Evolutionary conservation across 805 yeast species (phyloP), one percentile per base, ranked within the genome.

Genomic region (Candida pseudoglaebosa): DNA sequence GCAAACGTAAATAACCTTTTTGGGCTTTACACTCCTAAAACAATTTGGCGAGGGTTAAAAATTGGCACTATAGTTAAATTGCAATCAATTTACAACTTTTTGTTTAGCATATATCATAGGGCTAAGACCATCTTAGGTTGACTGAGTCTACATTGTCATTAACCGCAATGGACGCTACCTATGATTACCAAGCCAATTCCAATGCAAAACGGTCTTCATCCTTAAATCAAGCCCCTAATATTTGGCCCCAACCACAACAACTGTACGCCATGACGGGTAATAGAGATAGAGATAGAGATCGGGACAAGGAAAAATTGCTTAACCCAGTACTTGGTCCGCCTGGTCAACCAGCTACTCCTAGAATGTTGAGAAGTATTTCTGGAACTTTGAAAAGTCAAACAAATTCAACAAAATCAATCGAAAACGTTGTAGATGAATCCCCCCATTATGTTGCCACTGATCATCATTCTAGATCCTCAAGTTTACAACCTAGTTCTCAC

Each of bases 321-420:
- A 26, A 26, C 12, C 6, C 29, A 6, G 9, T 26, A 13, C 29
- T 12, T 4, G 16, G 24, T 9, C 24, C 37, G 18, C 44, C 54
- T n/a, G 57, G 55, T 19, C 70, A 60, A 12, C 84, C 84, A 2
- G 86, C 86, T 2, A 80, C 87, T 1, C 84, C 86, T 6, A 61
- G 86, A 48, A 81, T 81, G 86, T 59, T 80, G 34, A 67, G 84
- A 48, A 77, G 76, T 49, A 73, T 75, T 3, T 71, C 78, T 43
- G 74, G 73, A 1, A 58, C 59, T 41, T 49, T 52, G 26, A 47
- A 44, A 37, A 46, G 40, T 21, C 29, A 6, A 10, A 40, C 53
- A 28, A 46, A 45, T 28, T 28, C 46, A 1, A 33, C 4, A 13
- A 38, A 38, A 24, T 34, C 41, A 2, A 34, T 24, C 16, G 44